phyloP scores from a whole-genome alignment of 2,329 filamentous ascomycete species.

The Aspergillus tubingensis region DNA sequence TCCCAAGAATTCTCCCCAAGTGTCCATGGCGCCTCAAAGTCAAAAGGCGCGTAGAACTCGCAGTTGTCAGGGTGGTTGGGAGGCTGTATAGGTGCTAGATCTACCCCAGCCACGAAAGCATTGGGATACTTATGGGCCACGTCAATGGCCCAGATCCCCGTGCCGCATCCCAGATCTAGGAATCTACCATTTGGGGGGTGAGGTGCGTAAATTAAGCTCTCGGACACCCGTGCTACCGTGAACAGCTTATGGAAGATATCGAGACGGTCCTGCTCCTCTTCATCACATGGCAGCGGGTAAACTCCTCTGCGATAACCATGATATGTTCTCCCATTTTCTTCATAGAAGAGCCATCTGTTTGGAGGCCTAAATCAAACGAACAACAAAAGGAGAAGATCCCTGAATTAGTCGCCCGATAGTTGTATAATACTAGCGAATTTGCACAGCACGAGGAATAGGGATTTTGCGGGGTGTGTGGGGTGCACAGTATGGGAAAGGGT shows the following conservation, averaged over 20 bases:
- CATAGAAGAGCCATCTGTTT: constrained; percentile 48
- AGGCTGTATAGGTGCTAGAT: constrained; percentile 65
- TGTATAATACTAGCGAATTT: not conserved
- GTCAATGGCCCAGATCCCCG: constrained; percentile 88
- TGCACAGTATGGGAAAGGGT: constrained; percentile 14
- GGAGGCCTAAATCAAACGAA: constrained; percentile 29
- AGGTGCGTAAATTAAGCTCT: constrained; percentile 46
- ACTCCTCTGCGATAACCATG: constrained; percentile 67
- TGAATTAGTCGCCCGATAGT: constrained; percentile 20
- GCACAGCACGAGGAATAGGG: not conserved
- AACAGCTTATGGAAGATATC: constrained; percentile 83
- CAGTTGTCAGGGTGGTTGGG: constrained; percentile 70
- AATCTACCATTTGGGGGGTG: constrained; percentile 51
- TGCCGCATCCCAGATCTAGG: constrained; percentile 76
- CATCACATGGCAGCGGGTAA: constrained; percentile 77
- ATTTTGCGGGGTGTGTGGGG: not conserved
- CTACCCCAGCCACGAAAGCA: constrained; percentile 62
- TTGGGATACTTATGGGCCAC: constrained; percentile 69
- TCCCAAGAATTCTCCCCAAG: constrained; percentile 71
- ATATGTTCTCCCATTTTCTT: constrained; percentile 71
- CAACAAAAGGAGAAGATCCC: constrained; percentile 2
- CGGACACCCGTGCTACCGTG: constrained; percentile 59
- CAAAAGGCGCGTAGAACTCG: constrained; percentile 66
- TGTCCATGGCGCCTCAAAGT: constrained; percentile 77
- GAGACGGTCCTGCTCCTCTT: constrained; percentile 73